Conservation (phyloP, 495 filamentous ascomycete genomes). For the Penicillium manginii region DNA sequence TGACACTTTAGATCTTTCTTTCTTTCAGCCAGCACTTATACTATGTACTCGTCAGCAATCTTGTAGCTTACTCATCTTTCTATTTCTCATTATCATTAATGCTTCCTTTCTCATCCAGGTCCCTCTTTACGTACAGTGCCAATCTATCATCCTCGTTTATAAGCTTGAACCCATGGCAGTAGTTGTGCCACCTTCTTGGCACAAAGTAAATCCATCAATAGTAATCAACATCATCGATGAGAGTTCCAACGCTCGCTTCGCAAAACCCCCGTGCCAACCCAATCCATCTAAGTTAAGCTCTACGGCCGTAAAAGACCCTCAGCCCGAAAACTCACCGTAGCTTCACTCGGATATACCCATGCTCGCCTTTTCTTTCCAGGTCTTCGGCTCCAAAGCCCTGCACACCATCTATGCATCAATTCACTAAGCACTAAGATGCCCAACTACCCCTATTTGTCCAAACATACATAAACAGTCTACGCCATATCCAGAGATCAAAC, state of each 20-base stretch:
- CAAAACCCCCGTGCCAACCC: background rate
- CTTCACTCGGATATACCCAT: background rate
- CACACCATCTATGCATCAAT: background rate
- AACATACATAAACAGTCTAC: background rate
- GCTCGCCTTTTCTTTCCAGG: background rate
- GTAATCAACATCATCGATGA: background rate
- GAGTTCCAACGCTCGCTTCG: background rate
- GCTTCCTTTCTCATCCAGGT: no score
- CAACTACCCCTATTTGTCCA: background rate
- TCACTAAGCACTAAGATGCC: background rate
- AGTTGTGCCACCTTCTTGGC: background rate
- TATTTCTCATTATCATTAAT: no score
- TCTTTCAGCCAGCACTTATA: background rate
- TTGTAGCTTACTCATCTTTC: no score
- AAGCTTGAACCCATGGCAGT: background rate
- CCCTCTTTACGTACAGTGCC: background rate
- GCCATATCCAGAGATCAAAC: background rate
- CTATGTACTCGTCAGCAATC: background rate
- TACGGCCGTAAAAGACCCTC: background rate
- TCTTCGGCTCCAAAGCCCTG: background rate
- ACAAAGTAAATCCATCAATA: background rate
- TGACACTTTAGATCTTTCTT: background rate
- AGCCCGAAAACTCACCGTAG: background rate
- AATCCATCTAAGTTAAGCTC: background rate
- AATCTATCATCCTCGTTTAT: background rate